Percentiles rank a stretch among this genome's conserved stretches.
These are phyloP conservation scores for Yamadazyma kanchanaburiensis DNA, from an alignment of 1,139 yeast genomes.

Conservation along the genomic window DNA sequence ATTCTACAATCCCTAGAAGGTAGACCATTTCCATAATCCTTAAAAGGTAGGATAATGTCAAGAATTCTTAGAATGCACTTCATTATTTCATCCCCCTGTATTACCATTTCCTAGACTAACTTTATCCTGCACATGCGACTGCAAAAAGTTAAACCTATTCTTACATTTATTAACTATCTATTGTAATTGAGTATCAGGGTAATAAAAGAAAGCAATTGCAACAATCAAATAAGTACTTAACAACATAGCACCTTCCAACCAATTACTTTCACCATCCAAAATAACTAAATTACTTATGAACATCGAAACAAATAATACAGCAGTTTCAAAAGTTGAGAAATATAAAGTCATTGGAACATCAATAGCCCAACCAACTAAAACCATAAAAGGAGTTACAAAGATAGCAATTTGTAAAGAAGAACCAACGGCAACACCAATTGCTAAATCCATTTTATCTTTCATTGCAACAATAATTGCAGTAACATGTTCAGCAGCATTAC, in stretches of 20 bases:
- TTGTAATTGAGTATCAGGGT: constrained; percentile 46
- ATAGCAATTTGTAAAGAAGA: constrained; percentile 92
- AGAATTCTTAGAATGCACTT: no score
- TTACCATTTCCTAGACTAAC: no score
- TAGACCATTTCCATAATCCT: no score
- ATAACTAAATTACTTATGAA: constrained; percentile 84
- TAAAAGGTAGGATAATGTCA: no score
- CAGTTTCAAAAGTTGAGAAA: constrained; percentile 92
- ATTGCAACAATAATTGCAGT: constrained; percentile 93
- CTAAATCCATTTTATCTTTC: constrained; percentile 96
- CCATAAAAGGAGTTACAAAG: constrained; percentile 93
- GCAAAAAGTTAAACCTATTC: no score
- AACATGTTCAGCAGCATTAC: constrained; percentile 98
- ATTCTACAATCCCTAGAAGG: no score
- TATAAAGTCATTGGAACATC: constrained; percentile 91
- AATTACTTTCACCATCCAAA: constrained; percentile 91
- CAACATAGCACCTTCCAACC: constrained; percentile 95
- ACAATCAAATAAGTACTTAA: constrained; percentile 80
- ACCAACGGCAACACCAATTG: constrained; percentile 97
- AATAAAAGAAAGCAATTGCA: constrained; percentile 84
- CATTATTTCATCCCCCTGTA: no score
- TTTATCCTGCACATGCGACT: no score
- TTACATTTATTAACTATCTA: no score
- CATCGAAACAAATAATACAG: constrained; percentile 82
- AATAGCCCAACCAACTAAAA: constrained; percentile 84